Conservation (phyloP, 176 grass and related monocot genomes). For the Oryza brachyantha region DNA sequence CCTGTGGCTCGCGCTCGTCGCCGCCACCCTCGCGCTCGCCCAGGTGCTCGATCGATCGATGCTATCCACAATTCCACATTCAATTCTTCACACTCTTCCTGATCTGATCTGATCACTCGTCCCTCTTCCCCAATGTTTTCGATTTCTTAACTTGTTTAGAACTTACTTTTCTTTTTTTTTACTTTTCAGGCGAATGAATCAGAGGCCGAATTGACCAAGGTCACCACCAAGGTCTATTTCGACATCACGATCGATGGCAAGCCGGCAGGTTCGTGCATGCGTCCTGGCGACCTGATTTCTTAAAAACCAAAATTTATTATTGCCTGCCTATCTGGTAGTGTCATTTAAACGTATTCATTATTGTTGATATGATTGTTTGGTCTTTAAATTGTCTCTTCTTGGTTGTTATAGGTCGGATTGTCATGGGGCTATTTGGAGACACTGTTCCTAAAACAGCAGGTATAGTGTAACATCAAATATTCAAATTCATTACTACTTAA, state of each 20-base stretch:
- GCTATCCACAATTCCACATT: constrained; percentile 28
- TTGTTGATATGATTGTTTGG: not conserved
- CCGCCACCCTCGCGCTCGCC: constrained; percentile 52
- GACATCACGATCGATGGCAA: constrained; percentile 86
- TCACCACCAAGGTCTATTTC: constrained; percentile 89
- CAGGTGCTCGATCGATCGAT: constrained; percentile 49
- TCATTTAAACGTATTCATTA: not conserved
- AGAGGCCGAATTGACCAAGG: constrained; percentile 60
- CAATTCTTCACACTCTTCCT: not conserved
- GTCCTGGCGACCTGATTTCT: not conserved
- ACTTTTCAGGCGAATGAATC: constrained; percentile 57
- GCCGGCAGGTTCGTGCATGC: constrained; percentile 64
- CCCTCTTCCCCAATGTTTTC: not conserved
- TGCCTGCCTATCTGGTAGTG: not conserved
- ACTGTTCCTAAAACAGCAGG: constrained; percentile 96
- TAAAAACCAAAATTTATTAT: not conserved
- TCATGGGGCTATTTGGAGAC: constrained; percentile 91
- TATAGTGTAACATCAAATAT: constrained; percentile 45
- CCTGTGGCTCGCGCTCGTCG: constrained; percentile 61
- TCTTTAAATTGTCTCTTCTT: constrained; percentile 23
- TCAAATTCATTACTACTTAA: not conserved
- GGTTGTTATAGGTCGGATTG: constrained; percentile 68
- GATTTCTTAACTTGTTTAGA: not conserved
- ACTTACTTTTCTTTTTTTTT: not conserved
- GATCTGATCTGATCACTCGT: not conserved